Percentiles rank a stretch among this genome's conserved stretches.
These are phyloP conservation scores for Whalleya microplaca DNA, from an alignment of 2,329 filamentous ascomycete species.

Conservation along the genomic window DNA sequence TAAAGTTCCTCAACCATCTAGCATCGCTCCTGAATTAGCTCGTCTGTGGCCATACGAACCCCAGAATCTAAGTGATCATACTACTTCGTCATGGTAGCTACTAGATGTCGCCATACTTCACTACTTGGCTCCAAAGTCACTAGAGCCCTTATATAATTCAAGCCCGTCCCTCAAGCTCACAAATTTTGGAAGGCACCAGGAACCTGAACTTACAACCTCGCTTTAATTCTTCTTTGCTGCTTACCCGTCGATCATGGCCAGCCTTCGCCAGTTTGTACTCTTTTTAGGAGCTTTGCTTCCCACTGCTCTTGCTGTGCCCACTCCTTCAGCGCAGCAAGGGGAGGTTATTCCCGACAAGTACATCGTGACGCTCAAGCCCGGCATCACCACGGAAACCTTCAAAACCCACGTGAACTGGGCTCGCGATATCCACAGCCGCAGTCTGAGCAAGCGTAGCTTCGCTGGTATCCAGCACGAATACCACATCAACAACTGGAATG, in stretches of 20 bases:
- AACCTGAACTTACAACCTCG: constrained; percentile 6
- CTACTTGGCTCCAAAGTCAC: not conserved
- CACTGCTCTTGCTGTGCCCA: constrained; percentile 32
- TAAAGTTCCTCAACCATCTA: constrained; percentile 3
- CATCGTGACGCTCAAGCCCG: constrained; percentile 36
- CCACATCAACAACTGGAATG: constrained; percentile 46
- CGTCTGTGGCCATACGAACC: constrained; percentile 16
- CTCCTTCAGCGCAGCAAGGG: constrained; percentile 25
- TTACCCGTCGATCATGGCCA: constrained; percentile 28
- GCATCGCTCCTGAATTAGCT: constrained; percentile 18
- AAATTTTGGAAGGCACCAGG: constrained; percentile 3
- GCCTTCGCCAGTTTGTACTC: constrained; percentile 34
- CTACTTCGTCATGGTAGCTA: constrained; percentile 11
- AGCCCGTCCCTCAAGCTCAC: not conserved
- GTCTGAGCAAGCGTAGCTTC: constrained; percentile 40
- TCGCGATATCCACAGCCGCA: constrained; percentile 41
- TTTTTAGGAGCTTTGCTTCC: constrained; percentile 38
- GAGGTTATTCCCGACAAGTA: constrained; percentile 39
- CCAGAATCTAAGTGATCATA: constrained; percentile 19
- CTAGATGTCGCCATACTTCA: constrained; percentile 12
- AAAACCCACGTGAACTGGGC: constrained; percentile 42
- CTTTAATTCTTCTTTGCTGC: not conserved
- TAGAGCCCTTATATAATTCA: constrained; percentile 23
- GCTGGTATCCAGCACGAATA: constrained; percentile 46
- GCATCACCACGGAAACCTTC: constrained; percentile 35